Base-by-base conservation (phyloP, 2,329 filamentous ascomycete species). In the Sporothrix globosa region DNA sequence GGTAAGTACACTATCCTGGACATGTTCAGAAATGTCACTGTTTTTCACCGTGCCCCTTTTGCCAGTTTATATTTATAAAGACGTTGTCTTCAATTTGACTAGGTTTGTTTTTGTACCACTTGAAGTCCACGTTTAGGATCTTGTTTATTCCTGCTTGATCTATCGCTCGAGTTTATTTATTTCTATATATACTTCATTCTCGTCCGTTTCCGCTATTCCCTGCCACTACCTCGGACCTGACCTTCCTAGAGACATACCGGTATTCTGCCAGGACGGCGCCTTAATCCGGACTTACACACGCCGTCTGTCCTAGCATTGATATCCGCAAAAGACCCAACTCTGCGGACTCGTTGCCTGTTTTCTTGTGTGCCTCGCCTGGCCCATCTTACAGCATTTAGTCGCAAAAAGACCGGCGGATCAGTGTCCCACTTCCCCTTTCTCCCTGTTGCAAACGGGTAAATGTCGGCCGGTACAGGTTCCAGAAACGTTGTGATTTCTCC, bases 271-370 rank as follows among this genome's bases (percentile, higher is more conserved):
- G 30, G 14, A 5, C 30, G 27, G 68, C 21, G 66, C 39, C 17
- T 58, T 9, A 10, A 11, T 46, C 66, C 66, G 34, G n/a, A 2
- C 41, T 30, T 52, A 19, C 10, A 66, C 44, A 19, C 14, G 34
- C n/a, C n/a, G 30, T 46, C 39, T 19, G 10, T 46, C 52, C 2
- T 27, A 34, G 34, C 3, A n/a, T 27, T 17, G n/a, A 54, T 27
- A 27, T 41, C 34, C 34, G 5, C 6, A 46, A 13, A 68, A 34
- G 39, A 46, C 56, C 50, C 34, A 30, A 56, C 7, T 17, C 9
- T 44, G 17, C 21, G 46, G 68, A 70, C 73, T 75, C 52, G 46
- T 19, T 68, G 52, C 66, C 30, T 27, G 56, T 52, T 34, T 52
- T 21, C 46, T 17, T 30, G 34, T 44, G 11, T 21, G 17, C 3